Evolutionary conservation across 2,329 filamentous ascomycete species (phyloP), one percentile per base, ranked within the genome.

Genomic region (Microsporum audouinii): DNA sequence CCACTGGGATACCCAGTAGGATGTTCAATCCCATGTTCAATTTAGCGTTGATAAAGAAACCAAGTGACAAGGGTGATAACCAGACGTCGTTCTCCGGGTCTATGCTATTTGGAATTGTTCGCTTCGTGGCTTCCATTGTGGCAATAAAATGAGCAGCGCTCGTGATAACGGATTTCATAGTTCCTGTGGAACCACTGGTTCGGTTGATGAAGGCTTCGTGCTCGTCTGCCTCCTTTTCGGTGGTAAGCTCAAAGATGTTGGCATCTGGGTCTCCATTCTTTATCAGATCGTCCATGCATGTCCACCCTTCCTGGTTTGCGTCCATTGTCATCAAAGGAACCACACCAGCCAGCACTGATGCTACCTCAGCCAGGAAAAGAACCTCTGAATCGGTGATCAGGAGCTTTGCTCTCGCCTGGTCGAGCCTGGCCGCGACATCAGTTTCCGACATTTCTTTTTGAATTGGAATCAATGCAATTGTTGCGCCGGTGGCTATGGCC

Each of bases 21-120:
- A 70, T 66, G 60, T 70, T 70, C 6, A 69, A 60, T 1, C 65
- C 64, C 45, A 70, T 68, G 59, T 65, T 60, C 17, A 69, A 64
- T 53, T 69, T 70, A 10, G 68, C 64, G 57, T 69, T 70, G 62
- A 70, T 70, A 57, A 68, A 68, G 53, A 68, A 70, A 2, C 66
- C 68, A 8, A 70, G 63, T 2, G 68, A 67, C 6, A 68, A 58
- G 1, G 64, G 64, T 1, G 68, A 66, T 17, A 68, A 38, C 68
- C 68, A 69, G 23, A 66, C 62, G 49, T 70, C 67, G 2, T 57
- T 61, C 31, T 63, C 57, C 0, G 67, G 66, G 53, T 69, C 64
- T 8, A 66, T 68, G 45, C 68, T 63, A 2, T 38, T 47, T 6
- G 68, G 68, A 12, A 69, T 62, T 3, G 68, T 69, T 17, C 60